phyloP scores from a whole-genome alignment of 495 filamentous ascomycete species.

The Aspergillus indologenus region DNA sequence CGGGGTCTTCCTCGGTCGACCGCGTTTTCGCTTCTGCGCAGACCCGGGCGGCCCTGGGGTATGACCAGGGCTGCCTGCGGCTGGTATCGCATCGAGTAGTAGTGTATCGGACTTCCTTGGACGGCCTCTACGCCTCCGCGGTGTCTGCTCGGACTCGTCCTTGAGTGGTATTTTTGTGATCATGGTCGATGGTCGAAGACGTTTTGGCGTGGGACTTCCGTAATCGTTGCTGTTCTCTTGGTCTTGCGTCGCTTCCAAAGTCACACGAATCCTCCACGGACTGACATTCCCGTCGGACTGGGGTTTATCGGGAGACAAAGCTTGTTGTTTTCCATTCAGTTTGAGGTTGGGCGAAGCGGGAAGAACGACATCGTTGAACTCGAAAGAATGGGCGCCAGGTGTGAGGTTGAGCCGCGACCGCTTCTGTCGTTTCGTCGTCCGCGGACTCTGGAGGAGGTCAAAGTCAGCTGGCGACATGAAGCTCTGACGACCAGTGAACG shows the following conservation, averaged over 20 bases:
- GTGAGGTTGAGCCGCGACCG: slow-evolving; percentile 38
- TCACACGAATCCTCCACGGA: slow-evolving; percentile 58
- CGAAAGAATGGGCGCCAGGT: slow-evolving; percentile 42
- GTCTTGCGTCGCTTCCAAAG: slow-evolving; percentile 56
- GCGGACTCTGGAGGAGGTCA: slow-evolving; percentile 32
- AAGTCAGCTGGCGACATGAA: slow-evolving; percentile 40
- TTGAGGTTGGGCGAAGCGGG: slow-evolving; percentile 41
- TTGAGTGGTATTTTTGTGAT: slow-evolving; percentile 56
- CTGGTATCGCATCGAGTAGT: slow-evolving; percentile 32
- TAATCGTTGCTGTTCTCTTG: slow-evolving; percentile 30
- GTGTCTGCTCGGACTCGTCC: slow-evolving; percentile 40
- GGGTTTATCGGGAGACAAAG: slow-evolving; percentile 37
- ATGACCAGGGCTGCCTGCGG: slow-evolving; percentile 34
- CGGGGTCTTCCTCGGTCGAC: slow-evolving; percentile 39
- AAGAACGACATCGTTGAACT: slow-evolving; percentile 46
- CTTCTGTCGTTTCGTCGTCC: slow-evolving; percentile 23
- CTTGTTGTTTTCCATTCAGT: slow-evolving; percentile 30
- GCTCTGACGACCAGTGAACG: slow-evolving; percentile 43
- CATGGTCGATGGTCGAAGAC: slow-evolving; percentile 36
- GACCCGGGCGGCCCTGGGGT: slow-evolving; percentile 27
- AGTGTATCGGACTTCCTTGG: slow-evolving; percentile 43
- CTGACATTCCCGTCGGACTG: slow-evolving; percentile 40
- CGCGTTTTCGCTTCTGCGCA: slow-evolving; percentile 33
- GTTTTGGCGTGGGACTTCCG: slow-evolving; percentile 35
- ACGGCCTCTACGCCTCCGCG: slow-evolving; percentile 40